Base-by-base conservation (phyloP, 805 yeast genomes). In the Cyberlindnera mycetangii region DNA sequence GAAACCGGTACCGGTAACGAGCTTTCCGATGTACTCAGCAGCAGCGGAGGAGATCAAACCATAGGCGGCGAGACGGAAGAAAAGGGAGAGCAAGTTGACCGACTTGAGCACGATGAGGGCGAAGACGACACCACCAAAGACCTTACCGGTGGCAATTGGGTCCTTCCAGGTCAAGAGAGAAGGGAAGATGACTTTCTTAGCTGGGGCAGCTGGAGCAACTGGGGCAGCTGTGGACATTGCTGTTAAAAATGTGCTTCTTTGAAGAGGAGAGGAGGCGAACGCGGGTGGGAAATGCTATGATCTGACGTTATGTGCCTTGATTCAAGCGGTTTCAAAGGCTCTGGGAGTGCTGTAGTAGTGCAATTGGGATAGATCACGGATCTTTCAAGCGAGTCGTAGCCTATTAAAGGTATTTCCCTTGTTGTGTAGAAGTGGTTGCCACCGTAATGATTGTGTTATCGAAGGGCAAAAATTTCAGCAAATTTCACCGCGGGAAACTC, bases 101-200 rank as follows among this genome's bases (percentile, higher is more conserved):
- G 70, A 75, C 64, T 84, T 85, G 56, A 84, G 59, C 28, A 82
- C 63, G 42, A 83, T 52, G 59, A 86, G 69, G 21, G 73, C 65
- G 22, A 72, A 63, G 37, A 87, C 60, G 49, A 83, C 71, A 28
- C 79, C 72, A 35, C 85, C 93, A 55, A 89, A 78, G 36, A 84
- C 79, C 60, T 82, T 81, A 50, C 85, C 97, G 41, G 96, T 82
- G 61, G 75, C 74, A 52, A 75, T 70, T 34, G 97, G 93, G 61
- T 83, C 72, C 52, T 75, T 69, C 95, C 95, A 86, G 51, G 88
- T 79, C 49, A 87, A 70, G 53, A 86, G 69, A 22, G 63, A 54
- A 16, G 50, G 47, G 47, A 52, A 51, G 39, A 39, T 45, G 27
- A 42, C 42, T 40, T 49, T 45, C 37, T 39, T 39, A 14, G 48